Evolutionary conservation across 2,329 filamentous ascomycete species (phyloP).

Genomic region (Sarocladiaceae sp.): DNA sequence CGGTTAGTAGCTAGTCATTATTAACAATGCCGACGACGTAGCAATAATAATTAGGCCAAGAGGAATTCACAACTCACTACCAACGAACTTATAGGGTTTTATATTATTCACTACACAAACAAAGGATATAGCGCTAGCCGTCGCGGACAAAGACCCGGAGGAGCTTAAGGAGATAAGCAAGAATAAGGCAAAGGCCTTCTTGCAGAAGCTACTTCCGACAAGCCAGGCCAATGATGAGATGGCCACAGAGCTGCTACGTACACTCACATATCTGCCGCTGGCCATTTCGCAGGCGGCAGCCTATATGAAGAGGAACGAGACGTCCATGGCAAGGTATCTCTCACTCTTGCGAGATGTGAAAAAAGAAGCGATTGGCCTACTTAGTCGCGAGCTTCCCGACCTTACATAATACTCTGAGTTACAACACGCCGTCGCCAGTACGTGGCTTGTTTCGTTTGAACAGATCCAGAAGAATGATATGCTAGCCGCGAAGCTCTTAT

Average conservation of each 20-base stretch:
- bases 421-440: constrained; percentile 30
- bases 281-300: constrained; percentile 35
- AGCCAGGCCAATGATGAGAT: constrained; percentile 9
- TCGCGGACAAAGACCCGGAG: no score
- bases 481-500: constrained; percentile 30
- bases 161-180: no score
- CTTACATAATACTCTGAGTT: constrained; percentile 23
- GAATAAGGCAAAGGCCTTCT: no score
- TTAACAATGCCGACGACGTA: no score
- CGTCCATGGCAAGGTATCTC: constrained; percentile 27
- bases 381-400: constrained; percentile 26
- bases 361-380: constrained; percentile 17
- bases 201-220: no score
- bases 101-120: no score
- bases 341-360: constrained; percentile 24
- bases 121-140: no score
- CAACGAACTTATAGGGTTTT: no score
- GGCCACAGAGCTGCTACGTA: constrained; percentile 16
- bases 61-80: no score
- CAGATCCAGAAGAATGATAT: constrained; percentile 24
- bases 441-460: constrained; percentile 37
- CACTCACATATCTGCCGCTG: constrained; percentile 30
- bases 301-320: constrained; percentile 29
- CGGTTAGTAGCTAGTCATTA: no score
- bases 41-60: no score